A percentile compares a stretch with the other conserved stretches of the same genome.
Evolutionary conservation across 1,284 basidiomycete species (phyloP).

Genomic region (Cutaneotrichosporon cutaneum): DNA sequence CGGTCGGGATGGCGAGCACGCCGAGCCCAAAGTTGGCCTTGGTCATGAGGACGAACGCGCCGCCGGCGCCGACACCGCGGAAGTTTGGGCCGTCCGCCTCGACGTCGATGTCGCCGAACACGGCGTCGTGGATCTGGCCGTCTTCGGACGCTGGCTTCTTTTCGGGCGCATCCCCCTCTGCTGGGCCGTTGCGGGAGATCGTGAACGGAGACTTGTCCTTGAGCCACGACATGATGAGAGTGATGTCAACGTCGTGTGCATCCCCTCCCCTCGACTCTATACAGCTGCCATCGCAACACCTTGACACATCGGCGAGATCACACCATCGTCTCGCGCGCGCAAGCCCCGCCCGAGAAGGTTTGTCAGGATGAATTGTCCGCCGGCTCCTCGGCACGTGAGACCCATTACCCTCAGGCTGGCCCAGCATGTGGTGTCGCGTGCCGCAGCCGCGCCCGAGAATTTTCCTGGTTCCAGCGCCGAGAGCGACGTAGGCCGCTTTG

Average conservation of each 20-base stretch:
- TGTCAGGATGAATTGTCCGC: no score
- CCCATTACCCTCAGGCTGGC: no score
- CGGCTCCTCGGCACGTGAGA: no score
- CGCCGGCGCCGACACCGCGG: conserved; percentile 24
- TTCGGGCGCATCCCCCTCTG: background rate
- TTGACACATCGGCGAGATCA: background rate
- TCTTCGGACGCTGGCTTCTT: background rate
- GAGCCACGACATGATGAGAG: background rate
- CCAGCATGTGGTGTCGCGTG: no score
- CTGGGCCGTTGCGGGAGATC: background rate
- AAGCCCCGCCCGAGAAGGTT: no score
- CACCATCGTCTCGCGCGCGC: background rate
- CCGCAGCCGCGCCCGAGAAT: no score
- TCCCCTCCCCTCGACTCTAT: background rate
- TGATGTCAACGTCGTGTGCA: background rate
- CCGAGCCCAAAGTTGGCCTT: conserved; percentile 42
- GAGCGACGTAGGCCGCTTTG: no score
- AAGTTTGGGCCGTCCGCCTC: conserved; percentile 33
- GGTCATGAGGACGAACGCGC: conserved; percentile 30
- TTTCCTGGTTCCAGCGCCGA: no score
- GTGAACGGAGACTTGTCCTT: background rate
- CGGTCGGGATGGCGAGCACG: conserved; percentile 38
- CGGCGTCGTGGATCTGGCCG: conserved; percentile 24
- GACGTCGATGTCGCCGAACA: conserved; percentile 31
- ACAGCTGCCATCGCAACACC: background rate